A percentile compares a stretch with the other conserved stretches of the same genome.
phyloP scores from a whole-genome alignment of 1,284 basidiomycete genomes.

The Wolfiporia cocos region DNA sequence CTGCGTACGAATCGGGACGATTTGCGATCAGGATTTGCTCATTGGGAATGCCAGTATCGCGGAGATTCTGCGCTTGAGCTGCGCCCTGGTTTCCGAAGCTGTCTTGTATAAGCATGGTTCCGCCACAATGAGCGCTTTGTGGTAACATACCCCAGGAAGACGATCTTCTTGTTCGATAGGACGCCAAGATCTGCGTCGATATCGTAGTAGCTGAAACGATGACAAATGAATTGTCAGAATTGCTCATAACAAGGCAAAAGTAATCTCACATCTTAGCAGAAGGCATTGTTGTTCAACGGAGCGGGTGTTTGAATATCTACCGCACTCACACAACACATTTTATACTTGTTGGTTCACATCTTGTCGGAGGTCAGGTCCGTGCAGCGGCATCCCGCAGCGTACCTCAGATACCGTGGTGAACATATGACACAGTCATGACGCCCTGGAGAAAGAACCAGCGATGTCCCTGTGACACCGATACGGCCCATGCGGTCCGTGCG shows the following conservation, averaged over 20 bases:
- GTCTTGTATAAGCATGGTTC: too few relatives aligned
- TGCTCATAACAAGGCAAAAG: too few relatives aligned
- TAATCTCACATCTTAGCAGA: conserved; percentile 46
- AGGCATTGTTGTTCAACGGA: conserved; percentile 19
- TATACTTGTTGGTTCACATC: not conserved
- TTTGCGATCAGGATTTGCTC: conserved; percentile 56
- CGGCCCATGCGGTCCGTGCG: conserved; percentile 14
- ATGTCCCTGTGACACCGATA: conserved; percentile 22
- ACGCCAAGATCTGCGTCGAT: conserved; percentile 46
- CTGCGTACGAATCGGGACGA: conserved; percentile 50
- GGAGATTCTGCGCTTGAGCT: conserved; percentile 59
- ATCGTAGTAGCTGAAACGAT: conserved; percentile 47
- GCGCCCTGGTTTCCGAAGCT: conserved; percentile 66
- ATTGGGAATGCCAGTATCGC: conserved; percentile 58
- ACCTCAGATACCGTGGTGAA: not conserved
- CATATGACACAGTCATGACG: conserved; percentile 7
- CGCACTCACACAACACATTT: conserved; percentile 1
- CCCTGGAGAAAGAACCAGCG: not conserved
- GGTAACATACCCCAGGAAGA: conserved; percentile 54
- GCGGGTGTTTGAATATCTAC: not conserved
- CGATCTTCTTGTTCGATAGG: conserved; percentile 46
- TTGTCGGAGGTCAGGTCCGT: conserved; percentile 6
- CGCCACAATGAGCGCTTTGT: too few relatives aligned
- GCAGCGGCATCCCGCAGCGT: not conserved
- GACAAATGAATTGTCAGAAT: conserved; percentile 7